phyloP scores from a whole-genome alignment of 371 early-diverging fungal genomes.

The Encephalitozoon intestinalis region DNA sequence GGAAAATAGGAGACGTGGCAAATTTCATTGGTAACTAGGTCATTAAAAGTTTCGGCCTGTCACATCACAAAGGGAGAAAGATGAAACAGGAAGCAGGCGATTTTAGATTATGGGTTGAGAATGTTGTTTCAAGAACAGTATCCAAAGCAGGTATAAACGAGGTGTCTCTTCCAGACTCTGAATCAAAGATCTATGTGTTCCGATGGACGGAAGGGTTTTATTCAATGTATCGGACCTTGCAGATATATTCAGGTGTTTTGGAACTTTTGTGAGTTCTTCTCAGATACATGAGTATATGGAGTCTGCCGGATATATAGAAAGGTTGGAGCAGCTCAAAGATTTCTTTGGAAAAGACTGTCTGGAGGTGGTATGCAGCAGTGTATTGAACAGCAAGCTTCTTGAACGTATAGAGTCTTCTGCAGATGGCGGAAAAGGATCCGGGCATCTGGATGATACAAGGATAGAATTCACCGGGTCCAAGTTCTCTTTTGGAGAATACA shows the following conservation, averaged over 20 bases:
- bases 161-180: neutral
- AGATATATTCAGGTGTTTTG: neutral
- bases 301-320: neutral
- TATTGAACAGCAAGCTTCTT: neutral
- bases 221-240: neutral
- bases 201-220: neutral
- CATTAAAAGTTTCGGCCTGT: conserved; percentile 9
- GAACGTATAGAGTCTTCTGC: neutral
- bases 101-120: neutral
- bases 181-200: neutral
- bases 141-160: neutral
- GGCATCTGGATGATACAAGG: neutral
- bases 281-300: neutral
- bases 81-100: neutral
- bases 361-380: neutral
- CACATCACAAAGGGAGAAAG: neutral
- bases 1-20: neutral
- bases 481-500: neutral
- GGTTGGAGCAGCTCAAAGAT: neutral
- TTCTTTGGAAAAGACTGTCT: neutral
- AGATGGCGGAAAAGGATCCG: neutral
- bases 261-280: neutral
- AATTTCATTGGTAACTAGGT: neutral
- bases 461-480: neutral
- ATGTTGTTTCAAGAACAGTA: neutral